A percentile compares a stretch with the other conserved stretches of the same genome.
Conservation (phyloP, 1,139 yeast species). For the Debaryomyces nepalensis region DNA sequence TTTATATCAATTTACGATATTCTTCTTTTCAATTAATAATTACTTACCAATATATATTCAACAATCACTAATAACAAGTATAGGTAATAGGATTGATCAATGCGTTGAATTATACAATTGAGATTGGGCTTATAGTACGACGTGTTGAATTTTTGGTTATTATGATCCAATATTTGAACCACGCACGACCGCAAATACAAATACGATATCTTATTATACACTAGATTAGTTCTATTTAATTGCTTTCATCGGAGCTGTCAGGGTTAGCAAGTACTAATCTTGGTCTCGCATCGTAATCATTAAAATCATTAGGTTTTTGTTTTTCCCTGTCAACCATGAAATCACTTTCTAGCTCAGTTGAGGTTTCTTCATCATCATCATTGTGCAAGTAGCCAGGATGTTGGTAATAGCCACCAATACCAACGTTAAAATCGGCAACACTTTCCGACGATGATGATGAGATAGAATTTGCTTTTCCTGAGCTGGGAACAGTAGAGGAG, state of each 20-base stretch:
- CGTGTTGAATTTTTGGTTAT: slow-evolving; percentile 13
- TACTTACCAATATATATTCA: slow-evolving; percentile 7
- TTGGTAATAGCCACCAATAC: slow-evolving; percentile 44
- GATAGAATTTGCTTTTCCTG: slow-evolving; percentile 24
- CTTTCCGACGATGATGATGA: slow-evolving; percentile 33
- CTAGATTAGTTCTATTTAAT: slow-evolving; percentile 15
- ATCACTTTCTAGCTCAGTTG: slow-evolving; percentile 20
- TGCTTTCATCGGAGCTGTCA: slow-evolving; percentile 46
- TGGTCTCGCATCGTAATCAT: slow-evolving; percentile 46
- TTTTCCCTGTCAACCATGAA: slow-evolving; percentile 11
- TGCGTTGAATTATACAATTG: slow-evolving; percentile 5
- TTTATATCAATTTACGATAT: not conserved
- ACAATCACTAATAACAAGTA: not conserved
- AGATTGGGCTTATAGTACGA: too few relatives aligned
- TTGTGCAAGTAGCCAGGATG: slow-evolving; percentile 45
- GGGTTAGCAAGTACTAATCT: slow-evolving; percentile 75
- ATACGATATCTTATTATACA: slow-evolving; percentile 2
- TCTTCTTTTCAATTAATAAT: not conserved
- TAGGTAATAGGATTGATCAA: slow-evolving; percentile 4
- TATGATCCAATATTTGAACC: slow-evolving; percentile 1
- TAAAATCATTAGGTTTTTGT: slow-evolving; percentile 24
- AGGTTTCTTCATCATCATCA: slow-evolving; percentile 28
- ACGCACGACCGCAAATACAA: not conserved
- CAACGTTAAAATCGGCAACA: slow-evolving; percentile 27
- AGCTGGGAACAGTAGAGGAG: slow-evolving; percentile 14